phyloP scores from a whole-genome alignment of 768 basidiomycete species.

The Hypholoma fasciculare region DNA sequence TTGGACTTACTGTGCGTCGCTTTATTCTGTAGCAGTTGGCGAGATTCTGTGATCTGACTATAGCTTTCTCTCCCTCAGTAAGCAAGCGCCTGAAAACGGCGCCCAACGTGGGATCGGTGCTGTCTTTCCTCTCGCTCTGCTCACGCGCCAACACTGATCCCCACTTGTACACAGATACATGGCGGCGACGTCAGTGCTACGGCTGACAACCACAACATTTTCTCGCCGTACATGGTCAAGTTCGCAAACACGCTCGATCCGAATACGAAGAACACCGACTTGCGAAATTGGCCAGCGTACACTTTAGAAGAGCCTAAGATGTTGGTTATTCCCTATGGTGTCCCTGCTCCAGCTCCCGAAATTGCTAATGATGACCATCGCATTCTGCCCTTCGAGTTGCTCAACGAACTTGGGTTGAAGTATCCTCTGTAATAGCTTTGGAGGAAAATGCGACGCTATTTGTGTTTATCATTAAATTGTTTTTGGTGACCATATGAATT shows the following conservation, averaged over 20 bases:
- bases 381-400: background rate
- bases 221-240: background rate
- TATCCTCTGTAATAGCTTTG: background rate
- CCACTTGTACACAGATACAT: background rate
- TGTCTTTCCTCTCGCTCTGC: background rate
- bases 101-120: background rate
- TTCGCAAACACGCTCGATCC: conserved; percentile 1
- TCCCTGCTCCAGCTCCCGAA: background rate
- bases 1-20: conserved; percentile 51
- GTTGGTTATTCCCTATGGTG: background rate
- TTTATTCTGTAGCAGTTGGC: background rate
- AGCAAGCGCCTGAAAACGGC: background rate
- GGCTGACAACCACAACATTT: background rate
- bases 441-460: background rate
- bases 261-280: background rate
- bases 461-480: too few relatives aligned
- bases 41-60: background rate
- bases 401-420: background rate
- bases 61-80: background rate
- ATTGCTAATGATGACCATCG: background rate
- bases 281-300: background rate
- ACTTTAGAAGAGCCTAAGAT: background rate
- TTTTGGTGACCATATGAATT: too few relatives aligned
- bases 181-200: background rate
- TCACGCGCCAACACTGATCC: background rate